phyloP scores from a whole-genome alignment of 306 rosid genomes.

The Vigna reflexopilosa region DNA sequence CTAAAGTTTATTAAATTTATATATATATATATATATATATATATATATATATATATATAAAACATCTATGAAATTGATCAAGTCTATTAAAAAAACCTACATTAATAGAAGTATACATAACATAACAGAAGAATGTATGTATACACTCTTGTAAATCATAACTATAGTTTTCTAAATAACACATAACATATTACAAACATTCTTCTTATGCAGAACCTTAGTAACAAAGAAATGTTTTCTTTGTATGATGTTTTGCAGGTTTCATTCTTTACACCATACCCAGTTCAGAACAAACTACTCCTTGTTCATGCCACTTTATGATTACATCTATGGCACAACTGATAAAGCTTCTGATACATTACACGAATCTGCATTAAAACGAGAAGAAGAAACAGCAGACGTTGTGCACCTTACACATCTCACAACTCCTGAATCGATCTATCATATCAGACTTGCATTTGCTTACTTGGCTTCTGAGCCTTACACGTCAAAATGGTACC shows the following conservation, averaged over 20 bases:
- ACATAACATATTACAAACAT: neutral
- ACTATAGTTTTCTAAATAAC: too few relatives aligned
- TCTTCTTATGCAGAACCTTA: neutral
- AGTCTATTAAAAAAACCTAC: too few relatives aligned
- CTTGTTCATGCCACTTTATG: conserved; percentile 74
- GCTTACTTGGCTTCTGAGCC: conserved; percentile 67
- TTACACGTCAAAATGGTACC: conserved; percentile 59
- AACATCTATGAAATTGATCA: too few relatives aligned
- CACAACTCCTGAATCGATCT: conserved; percentile 65
- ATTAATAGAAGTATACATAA: too few relatives aligned
- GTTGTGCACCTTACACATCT: conserved; percentile 66
- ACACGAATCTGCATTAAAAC: conserved; percentile 44
- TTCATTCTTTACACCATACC: conserved; percentile 75
- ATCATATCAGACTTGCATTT: conserved; percentile 60
- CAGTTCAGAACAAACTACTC: conserved; percentile 71
- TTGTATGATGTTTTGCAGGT: conserved; percentile 43
- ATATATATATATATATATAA: too few relatives aligned
- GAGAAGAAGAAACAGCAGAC: conserved; percentile 51
- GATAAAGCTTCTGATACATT: conserved; percentile 56
- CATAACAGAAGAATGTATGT: too few relatives aligned
- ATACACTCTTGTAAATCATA: too few relatives aligned
- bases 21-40: too few relatives aligned
- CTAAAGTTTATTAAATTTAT: too few relatives aligned
- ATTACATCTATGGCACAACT: conserved; percentile 60
- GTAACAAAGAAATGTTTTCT: neutral